These are phyloP conservation scores for Microdochium paspali DNA, from an alignment of 2,329 filamentous ascomycete genomes.

Conservation along the genomic window DNA sequence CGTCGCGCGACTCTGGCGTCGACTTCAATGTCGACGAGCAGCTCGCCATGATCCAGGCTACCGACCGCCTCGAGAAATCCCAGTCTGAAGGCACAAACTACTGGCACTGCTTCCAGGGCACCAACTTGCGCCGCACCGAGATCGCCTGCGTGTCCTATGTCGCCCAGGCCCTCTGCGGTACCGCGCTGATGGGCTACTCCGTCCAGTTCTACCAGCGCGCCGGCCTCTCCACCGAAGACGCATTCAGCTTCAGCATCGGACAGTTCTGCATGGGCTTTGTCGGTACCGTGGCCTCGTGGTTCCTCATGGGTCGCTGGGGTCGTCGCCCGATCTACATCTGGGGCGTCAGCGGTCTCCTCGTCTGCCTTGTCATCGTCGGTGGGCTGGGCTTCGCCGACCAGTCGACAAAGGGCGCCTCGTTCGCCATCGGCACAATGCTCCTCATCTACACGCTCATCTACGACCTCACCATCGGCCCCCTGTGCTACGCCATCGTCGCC, in stretches of 20 bases:
- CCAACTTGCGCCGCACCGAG: constrained; percentile 1
- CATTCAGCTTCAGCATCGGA: constrained; percentile 29
- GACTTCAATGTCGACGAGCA: constrained; percentile 1
- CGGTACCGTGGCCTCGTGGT: constrained; percentile 30
- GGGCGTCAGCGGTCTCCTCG: constrained; percentile 20
- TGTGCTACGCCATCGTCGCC: constrained; percentile 7
- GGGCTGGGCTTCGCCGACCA: constrained; percentile 22
- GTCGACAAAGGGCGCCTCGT: constrained; percentile 26
- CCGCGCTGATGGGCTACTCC: constrained; percentile 18
- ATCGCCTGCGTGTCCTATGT: constrained; percentile 10
- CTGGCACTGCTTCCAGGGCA: constrained; percentile 2
- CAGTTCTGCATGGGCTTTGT: constrained; percentile 29
- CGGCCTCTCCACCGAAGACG: constrained; percentile 17
- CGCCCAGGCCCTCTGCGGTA: constrained; percentile 18
- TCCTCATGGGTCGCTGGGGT: constrained; percentile 24
- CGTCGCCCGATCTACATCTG: constrained; percentile 27
- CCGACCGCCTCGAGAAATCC: constrained; percentile 18
- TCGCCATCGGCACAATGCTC: constrained; percentile 15
- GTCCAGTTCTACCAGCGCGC: constrained; percentile 16
- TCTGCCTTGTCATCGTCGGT: constrained; percentile 25
- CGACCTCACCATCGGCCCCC: constrained; percentile 9
- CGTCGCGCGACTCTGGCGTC: constrained; percentile 13
- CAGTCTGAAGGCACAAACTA: constrained; percentile 8
- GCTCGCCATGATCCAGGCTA: constrained; percentile 17
- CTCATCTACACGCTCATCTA: constrained; percentile 13